Percentiles rank a stretch among this genome's conserved stretches.
Evolutionary conservation across 2,329 filamentous ascomycete genomes (phyloP).

Genomic region (Oidium heveae): DNA sequence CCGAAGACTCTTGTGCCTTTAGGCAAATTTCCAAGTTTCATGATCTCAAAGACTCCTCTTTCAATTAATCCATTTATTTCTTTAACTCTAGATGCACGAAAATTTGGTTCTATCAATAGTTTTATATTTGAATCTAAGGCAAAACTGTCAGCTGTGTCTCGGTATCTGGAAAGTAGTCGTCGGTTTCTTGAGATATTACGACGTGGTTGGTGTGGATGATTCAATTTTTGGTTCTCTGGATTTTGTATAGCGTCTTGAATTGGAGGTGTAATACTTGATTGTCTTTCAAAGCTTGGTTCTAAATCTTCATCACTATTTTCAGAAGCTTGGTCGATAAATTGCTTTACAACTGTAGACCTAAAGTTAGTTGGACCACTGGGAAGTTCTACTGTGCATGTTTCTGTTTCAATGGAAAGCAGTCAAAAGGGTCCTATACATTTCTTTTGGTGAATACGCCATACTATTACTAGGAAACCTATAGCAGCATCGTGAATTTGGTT

Average conservation of each 20-base stretch:
- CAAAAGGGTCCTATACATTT: not conserved
- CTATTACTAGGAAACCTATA: not conserved
- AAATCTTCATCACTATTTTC: not conserved
- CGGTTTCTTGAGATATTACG: not conserved
- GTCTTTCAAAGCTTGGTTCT: too few species aligned
- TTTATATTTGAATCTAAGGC: not conserved
- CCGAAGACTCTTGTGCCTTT: not conserved
- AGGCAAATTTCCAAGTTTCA: not conserved
- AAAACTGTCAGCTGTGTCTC: not conserved
- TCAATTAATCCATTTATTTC: not conserved
- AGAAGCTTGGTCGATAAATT: not conserved
- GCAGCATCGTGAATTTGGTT: not conserved
- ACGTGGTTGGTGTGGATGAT: not conserved
- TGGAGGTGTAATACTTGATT: too few species aligned
- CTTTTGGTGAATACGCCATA: not conserved
- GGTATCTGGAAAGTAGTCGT: not conserved
- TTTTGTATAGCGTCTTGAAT: not conserved
- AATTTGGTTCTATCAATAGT: not conserved
- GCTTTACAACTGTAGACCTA: not conserved
- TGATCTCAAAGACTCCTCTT: conserved; percentile 1
- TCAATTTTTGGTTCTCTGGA: not conserved
- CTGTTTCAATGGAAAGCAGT: not conserved
- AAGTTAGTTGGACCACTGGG: not conserved
- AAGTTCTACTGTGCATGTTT: not conserved
- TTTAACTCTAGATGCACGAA: not conserved